These are phyloP conservation scores for Spatholobus suberectus DNA, from an alignment of 306 rosid genomes.

Conservation along the genomic window DNA sequence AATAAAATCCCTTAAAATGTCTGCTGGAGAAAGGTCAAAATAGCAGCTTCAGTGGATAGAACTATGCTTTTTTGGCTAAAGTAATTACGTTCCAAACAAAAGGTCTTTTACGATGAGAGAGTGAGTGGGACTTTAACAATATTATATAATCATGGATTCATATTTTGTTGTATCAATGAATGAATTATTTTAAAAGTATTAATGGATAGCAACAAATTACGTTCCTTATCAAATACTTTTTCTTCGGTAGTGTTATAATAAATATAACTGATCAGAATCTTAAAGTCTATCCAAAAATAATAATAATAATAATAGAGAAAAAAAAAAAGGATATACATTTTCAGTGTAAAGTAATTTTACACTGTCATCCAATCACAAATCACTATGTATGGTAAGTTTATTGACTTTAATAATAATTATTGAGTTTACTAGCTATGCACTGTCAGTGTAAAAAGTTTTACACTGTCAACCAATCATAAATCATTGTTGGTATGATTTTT, in stretches of 20 bases:
- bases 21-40: no score
- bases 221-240: not conserved
- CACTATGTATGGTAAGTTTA: no score
- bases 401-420: no score
- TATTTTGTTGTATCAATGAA: not conserved
- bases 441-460: no score
- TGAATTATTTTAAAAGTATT: not conserved
- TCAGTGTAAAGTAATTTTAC: no score
- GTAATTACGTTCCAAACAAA: not conserved
- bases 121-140: not conserved
- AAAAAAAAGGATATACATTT: no score
- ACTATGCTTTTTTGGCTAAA: not conserved
- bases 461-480: no score
- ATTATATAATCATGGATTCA: not conserved
- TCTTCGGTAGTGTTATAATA: not conserved
- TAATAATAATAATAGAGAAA: no score
- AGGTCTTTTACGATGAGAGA: not conserved
- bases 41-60: not conserved
- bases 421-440: no score
- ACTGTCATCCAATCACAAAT: no score
- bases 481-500: no score
- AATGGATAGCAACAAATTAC: not conserved
- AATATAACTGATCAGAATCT: not conserved
- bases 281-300: not conserved
- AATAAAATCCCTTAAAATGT: no score